Evolutionary conservation across 1,139 yeast species (phyloP).

Genomic region (Yamadazyma atlantica): DNA sequence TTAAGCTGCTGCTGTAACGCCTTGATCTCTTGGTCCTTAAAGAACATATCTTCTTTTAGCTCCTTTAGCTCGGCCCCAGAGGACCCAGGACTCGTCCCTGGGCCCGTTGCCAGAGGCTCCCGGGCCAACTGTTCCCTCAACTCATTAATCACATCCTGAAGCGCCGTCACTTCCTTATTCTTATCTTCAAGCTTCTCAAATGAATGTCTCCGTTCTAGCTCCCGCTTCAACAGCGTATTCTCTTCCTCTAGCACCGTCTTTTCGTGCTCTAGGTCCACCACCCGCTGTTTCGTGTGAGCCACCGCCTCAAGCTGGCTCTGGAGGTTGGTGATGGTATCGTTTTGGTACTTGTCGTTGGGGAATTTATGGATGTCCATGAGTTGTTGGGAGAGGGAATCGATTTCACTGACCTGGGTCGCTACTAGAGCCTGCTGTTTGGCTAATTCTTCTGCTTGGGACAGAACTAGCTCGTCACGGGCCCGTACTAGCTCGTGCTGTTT

Average conservation of each 20-base stretch:
- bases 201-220: slow-evolving; percentile 14
- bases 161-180: slow-evolving; percentile 13
- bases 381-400: slow-evolving; percentile 11
- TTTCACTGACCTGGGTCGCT: slow-evolving; percentile 10
- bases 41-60: slow-evolving; percentile 13
- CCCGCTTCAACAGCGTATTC: slow-evolving; percentile 13
- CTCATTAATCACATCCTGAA: slow-evolving; percentile 19
- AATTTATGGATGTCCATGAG: slow-evolving; percentile 14
- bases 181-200: slow-evolving; percentile 17
- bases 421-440: slow-evolving; percentile 19
- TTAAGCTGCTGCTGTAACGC: slow-evolving; percentile 17
- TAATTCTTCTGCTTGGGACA: too few species aligned
- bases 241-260: slow-evolving; percentile 9
- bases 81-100: too few species aligned
- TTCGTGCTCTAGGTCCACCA: slow-evolving; percentile 5
- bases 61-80: too few species aligned
- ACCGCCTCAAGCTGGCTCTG: slow-evolving; percentile 9
- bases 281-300: slow-evolving; percentile 3
- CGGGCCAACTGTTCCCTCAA: slow-evolving; percentile 22
- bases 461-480: slow-evolving; percentile 5
- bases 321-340: slow-evolving; percentile 6
- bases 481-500: slow-evolving; percentile 8
- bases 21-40: slow-evolving; percentile 17
- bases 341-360: slow-evolving; percentile 7
- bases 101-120: too few species aligned